phyloP scores from a whole-genome alignment of 257 asterid species.

The Solanum chiquidenum region DNA sequence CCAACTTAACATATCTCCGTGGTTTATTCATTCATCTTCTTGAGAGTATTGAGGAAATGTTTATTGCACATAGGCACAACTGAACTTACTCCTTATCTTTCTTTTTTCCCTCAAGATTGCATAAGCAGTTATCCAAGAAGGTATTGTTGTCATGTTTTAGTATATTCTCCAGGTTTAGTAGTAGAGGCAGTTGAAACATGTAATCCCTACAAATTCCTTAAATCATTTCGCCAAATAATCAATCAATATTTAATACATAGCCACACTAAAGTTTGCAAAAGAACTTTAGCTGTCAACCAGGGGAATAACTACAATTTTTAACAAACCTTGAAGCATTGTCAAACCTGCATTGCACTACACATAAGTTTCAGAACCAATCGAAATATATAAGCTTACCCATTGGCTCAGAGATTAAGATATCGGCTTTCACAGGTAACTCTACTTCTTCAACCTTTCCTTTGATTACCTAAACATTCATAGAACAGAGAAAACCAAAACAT shows the following conservation, averaged over 20 bases:
- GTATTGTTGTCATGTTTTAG: background rate
- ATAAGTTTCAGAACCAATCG: background rate
- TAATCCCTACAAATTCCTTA: background rate
- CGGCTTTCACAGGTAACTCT: slow-evolving; percentile 90
- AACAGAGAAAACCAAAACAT: background rate
- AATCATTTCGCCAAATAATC: background rate
- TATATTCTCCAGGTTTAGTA: background rate
- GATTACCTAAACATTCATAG: slow-evolving; percentile 50
- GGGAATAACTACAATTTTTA: background rate
- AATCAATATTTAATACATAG: background rate
- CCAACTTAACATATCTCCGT: background rate
- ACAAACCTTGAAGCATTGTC: background rate
- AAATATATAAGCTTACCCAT: slow-evolving; percentile 58
- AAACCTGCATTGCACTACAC: background rate
- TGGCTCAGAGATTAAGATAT: slow-evolving; percentile 95
- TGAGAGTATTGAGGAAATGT: background rate
- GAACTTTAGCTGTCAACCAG: background rate
- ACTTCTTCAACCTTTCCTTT: slow-evolving; percentile 98
- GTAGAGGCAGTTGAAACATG: background rate
- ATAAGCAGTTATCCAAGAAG: background rate
- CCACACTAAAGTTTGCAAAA: background rate
- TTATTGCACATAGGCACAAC: background rate
- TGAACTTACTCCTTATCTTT: background rate
- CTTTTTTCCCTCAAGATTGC: background rate
- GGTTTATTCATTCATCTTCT: background rate